phyloP scores from a whole-genome alignment of 2,329 filamentous ascomycete genomes.

The Xylaria sp. region DNA sequence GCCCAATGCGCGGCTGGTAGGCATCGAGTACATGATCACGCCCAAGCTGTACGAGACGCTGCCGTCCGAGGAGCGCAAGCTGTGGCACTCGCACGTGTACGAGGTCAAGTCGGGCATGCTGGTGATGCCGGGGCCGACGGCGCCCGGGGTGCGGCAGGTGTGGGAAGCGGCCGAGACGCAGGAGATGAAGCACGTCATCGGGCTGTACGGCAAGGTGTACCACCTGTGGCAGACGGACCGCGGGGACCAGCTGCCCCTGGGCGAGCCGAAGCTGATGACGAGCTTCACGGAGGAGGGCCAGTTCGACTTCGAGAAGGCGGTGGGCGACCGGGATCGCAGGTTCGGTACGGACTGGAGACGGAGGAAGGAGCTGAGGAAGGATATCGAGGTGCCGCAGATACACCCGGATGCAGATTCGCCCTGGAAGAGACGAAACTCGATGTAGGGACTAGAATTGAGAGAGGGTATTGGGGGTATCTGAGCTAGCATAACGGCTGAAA shows the following conservation, averaged over 20 bases:
- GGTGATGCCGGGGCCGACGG: conserved; percentile 68
- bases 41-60: conserved; percentile 69
- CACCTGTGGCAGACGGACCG: conserved; percentile 86
- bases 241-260: conserved; percentile 61
- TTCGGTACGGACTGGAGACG: conserved; percentile 49
- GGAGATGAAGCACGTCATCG: conserved; percentile 77
- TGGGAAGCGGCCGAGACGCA: conserved; percentile 79
- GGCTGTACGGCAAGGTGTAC: conserved; percentile 81
- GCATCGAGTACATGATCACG: conserved; percentile 87
- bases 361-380: conserved; percentile 49
- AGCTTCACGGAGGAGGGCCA: conserved; percentile 54
- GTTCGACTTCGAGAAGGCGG: conserved; percentile 48
- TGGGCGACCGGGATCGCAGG: conserved; percentile 48
- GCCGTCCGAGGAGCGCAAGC: conserved; percentile 65
- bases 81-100: conserved; percentile 79
- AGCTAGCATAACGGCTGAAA: not conserved
- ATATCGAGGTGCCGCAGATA: conserved; percentile 45
- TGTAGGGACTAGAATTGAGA: conserved; percentile 12
- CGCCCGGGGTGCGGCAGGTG: conserved; percentile 54
- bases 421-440: conserved; percentile 34
- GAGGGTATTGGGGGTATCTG: not conserved
- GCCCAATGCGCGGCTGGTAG: conserved; percentile 72
- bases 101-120: conserved; percentile 80
- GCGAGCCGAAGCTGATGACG: conserved; percentile 57
- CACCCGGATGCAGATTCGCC: conserved; percentile 40